phyloP scores from a whole-genome alignment of 1,284 basidiomycete genomes.

The Marasmius sp. region DNA sequence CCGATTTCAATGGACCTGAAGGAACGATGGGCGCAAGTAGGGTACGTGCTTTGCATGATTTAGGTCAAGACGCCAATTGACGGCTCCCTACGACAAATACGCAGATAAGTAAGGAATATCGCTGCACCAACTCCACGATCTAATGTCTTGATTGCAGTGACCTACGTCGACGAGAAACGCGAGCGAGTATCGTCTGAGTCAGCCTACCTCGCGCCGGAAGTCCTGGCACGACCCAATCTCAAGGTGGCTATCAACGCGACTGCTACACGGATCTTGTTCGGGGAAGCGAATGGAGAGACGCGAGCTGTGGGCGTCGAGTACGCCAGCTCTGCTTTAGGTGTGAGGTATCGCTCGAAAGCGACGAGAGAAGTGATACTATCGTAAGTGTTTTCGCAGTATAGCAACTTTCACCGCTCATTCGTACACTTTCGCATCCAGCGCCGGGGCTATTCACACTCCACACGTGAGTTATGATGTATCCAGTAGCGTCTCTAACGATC shows the following conservation, averaged over 20 bases:
- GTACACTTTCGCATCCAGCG: conserved; percentile 36
- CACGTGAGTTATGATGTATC: conserved; percentile 36
- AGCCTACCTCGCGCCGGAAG: conserved; percentile 63
- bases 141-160: conserved; percentile 43
- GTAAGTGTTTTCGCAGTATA: conserved; percentile 33
- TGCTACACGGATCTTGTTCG: conserved; percentile 61
- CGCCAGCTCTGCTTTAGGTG: conserved; percentile 31
- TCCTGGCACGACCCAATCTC: conserved; percentile 61
- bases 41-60: conserved; percentile 32
- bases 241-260: conserved; percentile 54
- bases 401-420: not conserved
- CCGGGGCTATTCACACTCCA: conserved; percentile 63
- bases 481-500: conserved; percentile 6
- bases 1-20: conserved; percentile 50
- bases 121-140: conserved; percentile 12
- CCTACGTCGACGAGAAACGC: conserved; percentile 52
- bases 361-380: conserved; percentile 63
- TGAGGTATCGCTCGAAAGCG: conserved; percentile 43
- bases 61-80: not conserved
- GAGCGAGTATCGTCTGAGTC: conserved; percentile 60
- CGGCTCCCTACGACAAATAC: not conserved
- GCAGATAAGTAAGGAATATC: conserved; percentile 4
- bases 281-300: conserved; percentile 37
- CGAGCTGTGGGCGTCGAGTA: conserved; percentile 66
- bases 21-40: conserved; percentile 53